Evolutionary conservation across 169 alveolate genomes (phyloP).

Genomic region (Cryptosporidium meleagridis): DNA sequence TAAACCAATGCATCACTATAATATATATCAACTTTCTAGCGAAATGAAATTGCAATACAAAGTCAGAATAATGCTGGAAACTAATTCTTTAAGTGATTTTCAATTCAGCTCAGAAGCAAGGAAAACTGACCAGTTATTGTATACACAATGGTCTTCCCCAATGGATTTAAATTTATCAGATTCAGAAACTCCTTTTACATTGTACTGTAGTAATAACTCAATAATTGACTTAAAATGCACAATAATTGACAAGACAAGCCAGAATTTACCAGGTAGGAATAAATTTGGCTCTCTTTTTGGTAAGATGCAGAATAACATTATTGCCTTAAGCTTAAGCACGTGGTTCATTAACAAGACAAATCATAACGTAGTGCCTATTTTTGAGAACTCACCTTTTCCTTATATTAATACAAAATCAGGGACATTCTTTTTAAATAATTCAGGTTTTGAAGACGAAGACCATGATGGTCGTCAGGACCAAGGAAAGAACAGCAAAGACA

Average conservation of each 20-base stretch:
- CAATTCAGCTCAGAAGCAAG: background rate
- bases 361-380: slow-evolving; percentile 45
- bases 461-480: too few relatives aligned
- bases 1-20: slow-evolving; percentile 43
- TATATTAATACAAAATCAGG: slow-evolving; percentile 27
- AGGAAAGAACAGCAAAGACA: background rate
- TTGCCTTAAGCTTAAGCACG: slow-evolving; percentile 35
- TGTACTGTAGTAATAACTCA: slow-evolving; percentile 16
- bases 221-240: slow-evolving; percentile 34
- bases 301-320: slow-evolving; percentile 22
- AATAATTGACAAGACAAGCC: background rate
- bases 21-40: slow-evolving; percentile 48
- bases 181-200: slow-evolving; percentile 10
- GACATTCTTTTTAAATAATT: background rate
- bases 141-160: slow-evolving; percentile 44
- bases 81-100: background rate
- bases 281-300: slow-evolving; percentile 4
- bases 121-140: background rate
- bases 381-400: slow-evolving; percentile 59
- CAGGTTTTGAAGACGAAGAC: background rate
- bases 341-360: slow-evolving; percentile 64
- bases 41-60: slow-evolving; percentile 31
- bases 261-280: too few relatives aligned
- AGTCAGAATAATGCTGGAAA: slow-evolving; percentile 34
- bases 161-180: slow-evolving; percentile 25